Evolutionary conservation across 139 green algal genomes (phyloP), one percentile per base, ranked within the genome.

Genomic region (Dunaliella sp.): DNA sequence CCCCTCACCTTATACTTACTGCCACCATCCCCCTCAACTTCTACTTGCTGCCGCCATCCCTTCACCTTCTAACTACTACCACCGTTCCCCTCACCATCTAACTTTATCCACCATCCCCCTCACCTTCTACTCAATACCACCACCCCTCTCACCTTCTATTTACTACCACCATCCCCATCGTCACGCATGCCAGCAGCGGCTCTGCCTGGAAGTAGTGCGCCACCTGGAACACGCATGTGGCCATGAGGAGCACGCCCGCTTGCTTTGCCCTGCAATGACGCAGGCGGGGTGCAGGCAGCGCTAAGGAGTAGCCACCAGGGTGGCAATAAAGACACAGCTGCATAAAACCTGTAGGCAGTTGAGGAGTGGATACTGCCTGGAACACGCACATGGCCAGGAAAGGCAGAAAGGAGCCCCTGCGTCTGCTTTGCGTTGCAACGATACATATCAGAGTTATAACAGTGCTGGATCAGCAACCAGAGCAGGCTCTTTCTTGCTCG

Each of bases 181-280:
- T 90, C 1, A 98, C 94, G 82, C 95, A 98, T 0, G 94, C 92
- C 84, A 98, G 92, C 85, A 98, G 91, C 1, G 95, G 94, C 90
- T 98, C 95, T 34, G 92, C 94, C 3, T 92, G 86, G 35, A 96
- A 79, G 35, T 83, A 73, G 37, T 93, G 85, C 0, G 92, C 89
- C 0, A 86, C 74, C 37, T 87, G 87, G 82, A 94, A 95, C 0
- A 93, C 88, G 21, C 37, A 31, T 1, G 89, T 91, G 1, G 87
- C 78, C 38, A 89, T 31, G 32, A 91, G 3, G 86, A 92, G 79
- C 24, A 94, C 79, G 26, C 75, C 22, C 31, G 77, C 74, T 83
- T 84, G 87, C 80, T 38, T 75, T 38, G 80, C 28, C 34, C 85
- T 88, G 80, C 0, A 76, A 24, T n/a, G n/a, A n/a, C n/a, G n/a